Conservation (phyloP, 2,329 filamentous ascomycete genomes). For the Knufia petricola region DNA sequence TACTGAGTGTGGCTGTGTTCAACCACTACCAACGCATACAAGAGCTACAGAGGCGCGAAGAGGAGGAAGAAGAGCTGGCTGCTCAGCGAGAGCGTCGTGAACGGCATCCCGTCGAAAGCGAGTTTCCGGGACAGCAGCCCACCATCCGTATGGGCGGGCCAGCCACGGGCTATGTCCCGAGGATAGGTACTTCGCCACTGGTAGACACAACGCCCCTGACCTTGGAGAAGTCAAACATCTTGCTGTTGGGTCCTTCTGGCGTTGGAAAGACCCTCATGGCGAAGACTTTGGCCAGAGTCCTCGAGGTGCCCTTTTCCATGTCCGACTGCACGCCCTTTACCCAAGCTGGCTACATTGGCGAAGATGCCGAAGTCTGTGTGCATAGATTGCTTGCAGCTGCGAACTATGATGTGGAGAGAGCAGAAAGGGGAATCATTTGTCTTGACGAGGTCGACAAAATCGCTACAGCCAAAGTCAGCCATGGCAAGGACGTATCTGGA, state of each 20-base stretch:
- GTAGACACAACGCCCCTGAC: slow-evolving; percentile 53
- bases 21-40: slow-evolving; percentile 91
- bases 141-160: slow-evolving; percentile 34
- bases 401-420: slow-evolving; percentile 74
- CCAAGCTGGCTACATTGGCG: slow-evolving; percentile 93
- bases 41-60: slow-evolving; percentile 61
- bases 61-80: slow-evolving; percentile 66
- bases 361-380: slow-evolving; percentile 94
- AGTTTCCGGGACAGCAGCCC: slow-evolving; percentile 52
- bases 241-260: slow-evolving; percentile 83
- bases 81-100: slow-evolving; percentile 64
- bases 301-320: slow-evolving; percentile 94
- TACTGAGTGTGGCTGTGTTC: slow-evolving; percentile 84
- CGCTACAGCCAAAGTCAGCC: slow-evolving; percentile 73
- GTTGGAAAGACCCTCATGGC: slow-evolving; percentile 92
- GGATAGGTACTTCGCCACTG: slow-evolving; percentile 29
- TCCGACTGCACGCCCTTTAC: slow-evolving; percentile 94
- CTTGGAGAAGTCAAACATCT: slow-evolving; percentile 90
- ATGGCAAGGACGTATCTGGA: slow-evolving; percentile 87
- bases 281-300: slow-evolving; percentile 78
- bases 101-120: slow-evolving; percentile 68
- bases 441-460: slow-evolving; percentile 98
- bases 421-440: slow-evolving; percentile 88
- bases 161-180: slow-evolving; percentile 18
- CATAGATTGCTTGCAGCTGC: slow-evolving; percentile 81